A percentile compares a stretch with the other conserved stretches of the same genome.
phyloP scores from a whole-genome alignment of 805 yeast genomes.

The Vanderwaltozyma verrucispora region DNA sequence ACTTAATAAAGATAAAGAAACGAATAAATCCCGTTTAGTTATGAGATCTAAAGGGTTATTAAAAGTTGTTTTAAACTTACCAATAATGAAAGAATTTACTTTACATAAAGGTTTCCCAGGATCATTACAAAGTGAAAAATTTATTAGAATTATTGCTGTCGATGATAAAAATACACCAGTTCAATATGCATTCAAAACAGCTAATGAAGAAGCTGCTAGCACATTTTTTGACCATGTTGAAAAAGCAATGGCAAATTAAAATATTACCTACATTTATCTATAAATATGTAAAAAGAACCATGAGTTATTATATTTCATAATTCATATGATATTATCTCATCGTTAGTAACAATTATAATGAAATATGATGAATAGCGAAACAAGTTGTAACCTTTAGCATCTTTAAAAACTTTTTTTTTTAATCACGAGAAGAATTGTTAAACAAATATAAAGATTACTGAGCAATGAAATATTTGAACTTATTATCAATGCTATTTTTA shows the following conservation, averaged over 20 bases:
- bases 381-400: too few species aligned
- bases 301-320: too few species aligned
- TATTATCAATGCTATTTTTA: too few species aligned
- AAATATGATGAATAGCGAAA: too few species aligned
- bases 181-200: constrained; percentile 75
- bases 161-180: constrained; percentile 56
- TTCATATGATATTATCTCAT: too few species aligned
- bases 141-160: constrained; percentile 61
- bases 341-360: too few species aligned
- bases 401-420: too few species aligned
- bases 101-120: constrained; percentile 75
- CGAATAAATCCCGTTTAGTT: constrained; percentile 53
- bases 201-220: constrained; percentile 48
- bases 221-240: constrained; percentile 38
- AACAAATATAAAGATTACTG: too few species aligned
- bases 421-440: too few species aligned
- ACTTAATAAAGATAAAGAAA: constrained; percentile 41
- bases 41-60: constrained; percentile 87
- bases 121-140: constrained; percentile 75
- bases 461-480: too few species aligned
- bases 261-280: too few species aligned
- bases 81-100: constrained; percentile 51
- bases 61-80: constrained; percentile 70
- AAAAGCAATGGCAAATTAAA: constrained; percentile 3
- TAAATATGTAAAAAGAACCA: too few species aligned